These are phyloP conservation scores for Pseudocercospora cruenta DNA, from an alignment of 2,329 filamentous ascomycete genomes.

Conservation along the genomic window DNA sequence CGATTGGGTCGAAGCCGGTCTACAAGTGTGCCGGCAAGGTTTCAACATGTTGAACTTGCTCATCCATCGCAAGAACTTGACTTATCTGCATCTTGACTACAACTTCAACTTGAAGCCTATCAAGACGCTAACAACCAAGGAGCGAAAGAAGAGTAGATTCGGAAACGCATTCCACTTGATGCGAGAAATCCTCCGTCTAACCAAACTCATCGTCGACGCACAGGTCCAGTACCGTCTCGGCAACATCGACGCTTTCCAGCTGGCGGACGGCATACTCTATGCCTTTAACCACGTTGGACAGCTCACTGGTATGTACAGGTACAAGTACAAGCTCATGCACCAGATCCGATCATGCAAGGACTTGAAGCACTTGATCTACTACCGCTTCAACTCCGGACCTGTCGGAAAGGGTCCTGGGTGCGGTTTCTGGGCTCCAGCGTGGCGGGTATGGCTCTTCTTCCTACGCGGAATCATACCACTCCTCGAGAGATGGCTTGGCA, in stretches of 20 bases:
- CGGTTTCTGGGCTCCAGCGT: constrained; percentile 98
- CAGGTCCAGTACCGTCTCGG: constrained; percentile 97
- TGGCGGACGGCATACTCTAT: constrained; percentile 97
- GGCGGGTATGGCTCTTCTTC: constrained; percentile 99
- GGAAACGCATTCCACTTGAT: constrained; percentile 99
- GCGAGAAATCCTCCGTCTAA: constrained; percentile 93
- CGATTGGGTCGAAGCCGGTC: constrained; percentile 97
- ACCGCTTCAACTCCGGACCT: constrained; percentile 94
- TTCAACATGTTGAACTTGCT: constrained; percentile 99
- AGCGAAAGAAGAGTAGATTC: constrained; percentile 98
- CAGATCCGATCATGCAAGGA: constrained; percentile 99
- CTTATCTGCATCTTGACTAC: constrained; percentile 97
- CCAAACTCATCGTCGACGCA: constrained; percentile 96
- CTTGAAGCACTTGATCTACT: constrained; percentile 98
- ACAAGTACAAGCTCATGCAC: constrained; percentile 99
- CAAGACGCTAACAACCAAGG: constrained; percentile 97
- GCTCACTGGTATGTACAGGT: constrained; percentile 98
- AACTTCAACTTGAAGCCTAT: constrained; percentile 99
- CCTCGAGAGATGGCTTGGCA: constrained; percentile 95
- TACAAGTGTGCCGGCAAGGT: constrained; percentile 96
- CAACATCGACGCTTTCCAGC: constrained; percentile 98
- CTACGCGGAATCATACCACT: constrained; percentile 98
- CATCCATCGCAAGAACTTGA: constrained; percentile 97
- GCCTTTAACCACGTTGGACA: constrained; percentile 99
- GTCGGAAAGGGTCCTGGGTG: constrained; percentile 97